Conservation (phyloP, 2,329 filamentous ascomycete species). For the Ophiosphaerella korrae region DNA sequence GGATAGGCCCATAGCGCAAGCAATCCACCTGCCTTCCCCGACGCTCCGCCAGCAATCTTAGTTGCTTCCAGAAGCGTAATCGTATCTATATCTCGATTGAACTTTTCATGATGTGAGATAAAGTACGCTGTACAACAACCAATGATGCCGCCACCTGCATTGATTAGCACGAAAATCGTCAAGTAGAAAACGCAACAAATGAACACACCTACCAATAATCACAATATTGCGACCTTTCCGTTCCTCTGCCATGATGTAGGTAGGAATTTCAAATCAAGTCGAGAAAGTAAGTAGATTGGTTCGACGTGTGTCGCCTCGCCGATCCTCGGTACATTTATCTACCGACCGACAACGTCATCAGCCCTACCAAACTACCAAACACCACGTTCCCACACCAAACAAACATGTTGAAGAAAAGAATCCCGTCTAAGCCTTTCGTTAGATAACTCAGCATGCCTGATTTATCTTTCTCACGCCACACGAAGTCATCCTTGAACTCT, state of each 20-base stretch:
- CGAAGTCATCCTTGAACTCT: too few species aligned
- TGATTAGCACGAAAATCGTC: not conserved
- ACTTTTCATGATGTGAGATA: slow-evolving; percentile 82
- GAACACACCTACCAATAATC: slow-evolving; percentile 35
- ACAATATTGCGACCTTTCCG: slow-evolving; percentile 41
- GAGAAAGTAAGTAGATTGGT: too few species aligned
- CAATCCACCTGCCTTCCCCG: slow-evolving; percentile 91
- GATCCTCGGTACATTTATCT: too few species aligned
- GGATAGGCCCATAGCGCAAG: slow-evolving; percentile 94
- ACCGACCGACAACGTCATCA: too few species aligned
- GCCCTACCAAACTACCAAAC: too few species aligned
- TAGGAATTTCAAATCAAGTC: too few species aligned
- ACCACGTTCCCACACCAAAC: too few species aligned
- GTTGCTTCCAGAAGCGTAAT: slow-evolving; percentile 88
- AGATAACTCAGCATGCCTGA: too few species aligned
- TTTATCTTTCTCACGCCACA: too few species aligned
- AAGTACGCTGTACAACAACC: slow-evolving; percentile 92
- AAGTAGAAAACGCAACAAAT: not conserved
- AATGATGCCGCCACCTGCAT: slow-evolving; percentile 84
- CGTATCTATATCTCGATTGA: slow-evolving; percentile 73
- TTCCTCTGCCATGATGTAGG: slow-evolving; percentile 34
- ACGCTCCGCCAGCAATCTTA: slow-evolving; percentile 85
- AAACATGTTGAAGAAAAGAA: too few species aligned
- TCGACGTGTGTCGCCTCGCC: too few species aligned
- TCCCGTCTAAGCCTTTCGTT: too few species aligned